Base-by-base conservation (phyloP, 192 early-diverging fungal species). In the Rhizoclosmatium globosum region DNA sequence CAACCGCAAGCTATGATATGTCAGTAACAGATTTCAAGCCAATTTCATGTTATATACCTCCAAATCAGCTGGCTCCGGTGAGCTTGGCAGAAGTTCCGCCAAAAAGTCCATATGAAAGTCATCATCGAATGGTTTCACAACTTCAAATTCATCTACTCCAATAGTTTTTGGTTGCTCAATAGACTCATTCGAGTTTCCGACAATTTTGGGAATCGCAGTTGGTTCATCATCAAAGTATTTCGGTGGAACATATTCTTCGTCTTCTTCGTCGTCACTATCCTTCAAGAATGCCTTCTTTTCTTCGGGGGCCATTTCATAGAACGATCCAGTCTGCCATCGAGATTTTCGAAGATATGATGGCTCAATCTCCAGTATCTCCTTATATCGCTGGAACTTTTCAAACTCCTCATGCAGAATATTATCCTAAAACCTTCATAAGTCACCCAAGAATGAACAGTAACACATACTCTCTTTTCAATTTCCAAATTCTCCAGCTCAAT, bases 351-450 rank as follows among this genome's bases (percentile, higher is more conserved):
- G 43, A 21, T 46, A 62, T 17, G 57, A n/a, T 44, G 59, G 72
- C 44, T 74, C 58, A 0, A 46, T 43, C 2, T 74, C 31, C 9
- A 74, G 39, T 11, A 74, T 4, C 47, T 74, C 31, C 13, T 60
- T 19, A n/a, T 74, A 47, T 23, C 44, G 7, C 59, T 64, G 72
- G 43, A 48, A 47, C 39, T 74, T 74, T 64, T 74, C 72, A 74
- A 74, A 74, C 47, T 74, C 72, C 62, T 74, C 72, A 62, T 74
- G 72, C 56, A 74, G 43, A n/a, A 74, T 48, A n/a, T 44, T 45
- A 23, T 74, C 72, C 72, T 74, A 21, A 71, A n/a, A 39, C 9
- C 57, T 19, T 64, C 21, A 13, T 11, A 23, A 69, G 15, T 19
- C n/a, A 47, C 42, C 3, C 47, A 13, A 41, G 13, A 17, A 11